phyloP scores from a whole-genome alignment of 345 rosid species.

The Aegle marmelos region DNA sequence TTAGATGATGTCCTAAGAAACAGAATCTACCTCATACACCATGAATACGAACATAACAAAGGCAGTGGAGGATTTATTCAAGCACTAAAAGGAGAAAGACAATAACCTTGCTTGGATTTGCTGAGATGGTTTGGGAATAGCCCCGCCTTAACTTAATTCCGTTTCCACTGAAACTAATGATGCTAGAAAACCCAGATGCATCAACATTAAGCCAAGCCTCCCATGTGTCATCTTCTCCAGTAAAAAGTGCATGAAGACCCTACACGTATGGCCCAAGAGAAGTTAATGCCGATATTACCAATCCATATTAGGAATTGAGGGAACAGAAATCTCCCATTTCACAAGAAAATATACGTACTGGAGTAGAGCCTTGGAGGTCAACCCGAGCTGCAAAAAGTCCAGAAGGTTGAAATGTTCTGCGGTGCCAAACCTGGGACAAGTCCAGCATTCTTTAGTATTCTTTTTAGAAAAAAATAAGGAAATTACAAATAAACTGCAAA shows the following conservation, averaged over 20 bases:
- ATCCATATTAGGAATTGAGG: conserved; percentile 6
- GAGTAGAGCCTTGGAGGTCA: conserved; percentile 80
- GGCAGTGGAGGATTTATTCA: background rate
- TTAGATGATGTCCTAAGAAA: background rate
- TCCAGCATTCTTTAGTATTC: conserved; percentile 10
- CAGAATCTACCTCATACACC: background rate
- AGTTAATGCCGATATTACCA: conserved; percentile 10
- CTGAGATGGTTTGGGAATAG: conserved; percentile 58
- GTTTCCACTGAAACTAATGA: conserved; percentile 60
- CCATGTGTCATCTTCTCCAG: conserved; percentile 96
- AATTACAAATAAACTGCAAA: background rate
- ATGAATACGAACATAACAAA: background rate
- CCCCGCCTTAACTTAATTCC: conserved; percentile 93
- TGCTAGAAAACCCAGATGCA: conserved; percentile 68
- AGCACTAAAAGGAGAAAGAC: background rate
- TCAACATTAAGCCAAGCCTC: conserved; percentile 93
- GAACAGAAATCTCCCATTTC: conserved; percentile 4
- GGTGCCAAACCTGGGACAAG: conserved; percentile 81
- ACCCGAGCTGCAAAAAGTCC: conserved; percentile 97
- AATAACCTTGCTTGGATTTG: conserved; percentile 84
- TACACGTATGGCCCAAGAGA: conserved; percentile 26
- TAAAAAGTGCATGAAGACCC: conserved; percentile 95
- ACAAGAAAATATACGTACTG: conserved; percentile 44
- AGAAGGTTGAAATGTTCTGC: conserved; percentile 89
- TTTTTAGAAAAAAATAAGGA: background rate